Evolutionary conservation across 768 basidiomycete genomes (phyloP).

Genomic region (Amanita exitialis): DNA sequence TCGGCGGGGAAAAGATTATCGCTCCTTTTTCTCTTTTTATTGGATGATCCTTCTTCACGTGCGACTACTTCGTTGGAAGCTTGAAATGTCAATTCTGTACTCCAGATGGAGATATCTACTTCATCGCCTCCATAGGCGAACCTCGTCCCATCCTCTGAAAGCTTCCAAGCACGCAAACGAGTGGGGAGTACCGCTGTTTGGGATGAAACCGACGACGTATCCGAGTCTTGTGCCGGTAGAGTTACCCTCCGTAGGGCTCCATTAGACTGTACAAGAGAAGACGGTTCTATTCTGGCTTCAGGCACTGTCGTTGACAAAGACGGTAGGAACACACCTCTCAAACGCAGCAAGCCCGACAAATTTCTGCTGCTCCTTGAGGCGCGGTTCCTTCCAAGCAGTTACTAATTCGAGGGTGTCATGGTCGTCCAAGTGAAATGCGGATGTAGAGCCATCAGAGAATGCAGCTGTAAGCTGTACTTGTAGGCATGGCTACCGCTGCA

Average conservation of each 20-base stretch:
- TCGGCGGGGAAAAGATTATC: slow-evolving; percentile 60
- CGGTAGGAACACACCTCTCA: slow-evolving; percentile 31
- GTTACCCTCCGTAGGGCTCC: slow-evolving; percentile 54
- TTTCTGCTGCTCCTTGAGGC: slow-evolving; percentile 36
- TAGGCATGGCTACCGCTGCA: slow-evolving; percentile 11
- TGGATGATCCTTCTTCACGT: slow-evolving; percentile 10
- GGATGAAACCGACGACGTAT: slow-evolving; percentile 11
- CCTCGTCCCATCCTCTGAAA: slow-evolving; percentile 37
- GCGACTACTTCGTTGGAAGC: slow-evolving; percentile 11
- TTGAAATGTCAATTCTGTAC: slow-evolving; percentile 48
- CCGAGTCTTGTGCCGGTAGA: slow-evolving; percentile 16
- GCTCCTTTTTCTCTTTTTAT: slow-evolving; percentile 50
- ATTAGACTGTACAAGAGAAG: slow-evolving; percentile 67
- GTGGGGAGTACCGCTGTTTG: slow-evolving; percentile 45
- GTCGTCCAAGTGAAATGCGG: slow-evolving; percentile 31
- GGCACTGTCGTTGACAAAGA: not conserved
- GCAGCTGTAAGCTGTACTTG: slow-evolving; percentile 60
- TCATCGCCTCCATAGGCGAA: slow-evolving; percentile 85
- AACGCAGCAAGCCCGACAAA: slow-evolving; percentile 54
- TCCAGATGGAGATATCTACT: slow-evolving; percentile 78
- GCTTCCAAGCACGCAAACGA: slow-evolving; percentile 58
- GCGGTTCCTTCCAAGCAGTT: slow-evolving; percentile 55
- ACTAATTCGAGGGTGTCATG: slow-evolving; percentile 29
- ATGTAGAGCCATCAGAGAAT: slow-evolving; percentile 47
- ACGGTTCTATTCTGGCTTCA: slow-evolving; percentile 25